Evolutionary conservation across 202 grass and related monocot species (phyloP), one percentile per base, ranked within the genome.

Genomic region (Musa balbisiana): DNA sequence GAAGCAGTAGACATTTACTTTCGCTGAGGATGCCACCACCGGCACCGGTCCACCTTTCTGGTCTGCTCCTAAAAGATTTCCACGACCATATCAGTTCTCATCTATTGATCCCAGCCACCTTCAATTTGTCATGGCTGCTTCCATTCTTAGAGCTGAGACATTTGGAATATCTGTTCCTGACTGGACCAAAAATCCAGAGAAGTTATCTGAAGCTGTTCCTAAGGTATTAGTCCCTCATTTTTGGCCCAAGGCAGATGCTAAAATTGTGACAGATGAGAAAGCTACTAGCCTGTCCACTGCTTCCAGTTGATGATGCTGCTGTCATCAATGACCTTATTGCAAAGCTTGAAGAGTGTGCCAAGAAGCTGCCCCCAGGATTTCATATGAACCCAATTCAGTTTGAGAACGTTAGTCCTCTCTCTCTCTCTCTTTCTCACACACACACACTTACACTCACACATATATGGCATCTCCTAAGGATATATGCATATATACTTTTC

Each of bases 1-100:
- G 73, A 92, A 96, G 78, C 92, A 92, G 79, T 82, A 92, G 74
- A 96, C 87, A 60, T 96, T 85, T 80, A 89, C 79, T 71, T 87
- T 92, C 74, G 89, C 92, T 49, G 92, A 96, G 82, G 85, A 90
- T 83, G 82, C 87, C 16, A 52, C 73, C 65, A 96, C 89, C 81
- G 92, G 92, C 81, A 85, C 74, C 0, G 89, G 89, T 53, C 72
- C 87, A 22, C 79, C 62, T 80, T 96, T 96, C 73, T 96, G 92
- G 92, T 92, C 89, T 76, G 89, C 89, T n/a, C 92, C 92, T 56
- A 90, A 92, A 82, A 87, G 92, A 49, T 92, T 92, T 73, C 92
- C 89, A 16, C 79, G 8, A 51, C 76, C 89, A 1, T 71, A 92
- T 73, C 68, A 86, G 77, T 96, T 96, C 82, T 92, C 83, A 73